Percentiles rank a stretch among this genome's conserved stretches.
Conservation (phyloP, 306 rosid genomes). For the Casuarina glauca region DNA sequence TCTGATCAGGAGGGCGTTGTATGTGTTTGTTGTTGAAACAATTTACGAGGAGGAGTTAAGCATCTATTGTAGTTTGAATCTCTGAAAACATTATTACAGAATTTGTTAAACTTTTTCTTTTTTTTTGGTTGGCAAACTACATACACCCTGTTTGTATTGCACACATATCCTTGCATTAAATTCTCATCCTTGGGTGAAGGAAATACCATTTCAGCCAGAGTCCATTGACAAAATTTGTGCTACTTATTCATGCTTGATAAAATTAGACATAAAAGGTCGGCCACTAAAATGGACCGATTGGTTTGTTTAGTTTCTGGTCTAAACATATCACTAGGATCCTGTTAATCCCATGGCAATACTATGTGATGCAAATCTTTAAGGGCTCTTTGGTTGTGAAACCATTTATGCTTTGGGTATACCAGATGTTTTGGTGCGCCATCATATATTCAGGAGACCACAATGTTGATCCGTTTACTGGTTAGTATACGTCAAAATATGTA, state of each 20-base stretch:
- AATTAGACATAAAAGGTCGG: constrained; percentile 9
- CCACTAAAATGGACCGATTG: constrained; percentile 18
- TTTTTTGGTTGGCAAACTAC: neutral
- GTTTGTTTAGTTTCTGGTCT: neutral
- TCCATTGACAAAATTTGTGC: neutral
- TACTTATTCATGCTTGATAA: neutral
- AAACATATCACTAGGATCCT: constrained; percentile 60
- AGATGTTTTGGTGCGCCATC: constrained; percentile 68
- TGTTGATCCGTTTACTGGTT: constrained; percentile 48
- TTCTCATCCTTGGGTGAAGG: neutral
- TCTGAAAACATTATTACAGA: constrained; percentile 1
- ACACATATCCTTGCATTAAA: neutral
- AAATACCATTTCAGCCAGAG: neutral
- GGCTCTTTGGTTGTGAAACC: constrained; percentile 77
- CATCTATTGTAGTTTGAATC: neutral
- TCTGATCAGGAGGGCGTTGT: constrained; percentile 1
- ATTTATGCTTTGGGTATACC: constrained; percentile 75
- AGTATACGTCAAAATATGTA: constrained; percentile 27
- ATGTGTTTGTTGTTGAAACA: neutral
- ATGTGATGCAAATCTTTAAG: constrained; percentile 77
- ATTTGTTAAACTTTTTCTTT: neutral
- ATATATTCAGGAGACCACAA: constrained; percentile 70
- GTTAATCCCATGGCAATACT: constrained; percentile 60
- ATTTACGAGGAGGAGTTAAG: neutral
- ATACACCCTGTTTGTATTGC: neutral